These are phyloP conservation scores for Helianthus tuberosus DNA, from an alignment of 129 eudicot species.

Conservation along the genomic window DNA sequence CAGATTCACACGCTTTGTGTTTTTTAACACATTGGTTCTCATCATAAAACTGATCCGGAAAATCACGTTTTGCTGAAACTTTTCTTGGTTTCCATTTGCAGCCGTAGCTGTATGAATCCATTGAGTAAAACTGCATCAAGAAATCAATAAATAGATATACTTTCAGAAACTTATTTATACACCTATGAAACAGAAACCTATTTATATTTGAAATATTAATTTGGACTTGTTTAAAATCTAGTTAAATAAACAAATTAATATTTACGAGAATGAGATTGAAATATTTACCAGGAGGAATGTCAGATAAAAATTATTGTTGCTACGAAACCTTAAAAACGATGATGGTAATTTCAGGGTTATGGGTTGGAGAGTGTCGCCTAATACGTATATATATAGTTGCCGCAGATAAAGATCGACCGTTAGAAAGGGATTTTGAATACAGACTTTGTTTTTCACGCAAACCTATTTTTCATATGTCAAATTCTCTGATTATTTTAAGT, in stretches of 20 bases:
- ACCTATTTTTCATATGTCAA: too few relatives aligned
- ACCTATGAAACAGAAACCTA: too few relatives aligned
- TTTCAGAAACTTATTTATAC: background rate
- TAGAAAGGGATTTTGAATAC: background rate
- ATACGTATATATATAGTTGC: background rate
- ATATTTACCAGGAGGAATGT: too few relatives aligned
- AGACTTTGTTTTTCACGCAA: background rate
- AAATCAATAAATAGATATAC: background rate
- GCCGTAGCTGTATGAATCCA: conserved; percentile 10
- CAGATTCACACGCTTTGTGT: conserved; percentile 20
- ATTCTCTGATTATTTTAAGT: too few relatives aligned
- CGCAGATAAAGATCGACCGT: too few relatives aligned
- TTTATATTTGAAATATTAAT: too few relatives aligned
- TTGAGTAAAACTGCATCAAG: conserved; percentile 7
- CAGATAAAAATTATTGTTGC: too few relatives aligned
- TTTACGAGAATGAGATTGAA: too few relatives aligned
- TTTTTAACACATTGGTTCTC: conserved; percentile 13
- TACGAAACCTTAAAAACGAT: too few relatives aligned
- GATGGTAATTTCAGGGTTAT: background rate
- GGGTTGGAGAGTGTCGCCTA: background rate
- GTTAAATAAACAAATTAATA: too few relatives aligned
- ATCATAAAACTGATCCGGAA: conserved; percentile 26
- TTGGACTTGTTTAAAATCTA: too few relatives aligned
- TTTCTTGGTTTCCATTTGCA: conserved; percentile 29
- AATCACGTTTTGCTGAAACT: conserved; percentile 31